These are phyloP conservation scores for Heimioporus sp. DNA, from an alignment of 768 basidiomycete species.

Conservation along the genomic window DNA sequence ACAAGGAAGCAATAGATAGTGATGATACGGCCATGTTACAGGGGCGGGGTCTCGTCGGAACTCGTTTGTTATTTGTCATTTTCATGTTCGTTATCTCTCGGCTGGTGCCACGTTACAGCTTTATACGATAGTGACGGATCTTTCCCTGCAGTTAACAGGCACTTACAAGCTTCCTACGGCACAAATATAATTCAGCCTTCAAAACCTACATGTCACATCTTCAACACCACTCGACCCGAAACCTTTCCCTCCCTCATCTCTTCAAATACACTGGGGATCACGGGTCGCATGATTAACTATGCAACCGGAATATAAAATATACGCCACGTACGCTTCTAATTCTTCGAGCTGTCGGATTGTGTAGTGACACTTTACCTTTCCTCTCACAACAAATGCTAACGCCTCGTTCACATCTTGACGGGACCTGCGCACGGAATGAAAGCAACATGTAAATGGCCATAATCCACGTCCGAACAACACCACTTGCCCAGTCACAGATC, in stretches of 20 bases:
- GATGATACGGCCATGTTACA: too few species aligned
- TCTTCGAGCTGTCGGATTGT: conserved; percentile 25
- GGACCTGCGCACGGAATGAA: conserved; percentile 22
- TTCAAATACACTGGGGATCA: conserved; percentile 13
- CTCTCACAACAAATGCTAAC: conserved; percentile 37
- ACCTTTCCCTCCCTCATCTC: conserved; percentile 17
- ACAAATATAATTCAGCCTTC: too few species aligned
- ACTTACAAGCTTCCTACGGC: too few species aligned
- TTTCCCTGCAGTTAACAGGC: too few species aligned
- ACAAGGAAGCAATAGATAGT: too few species aligned
- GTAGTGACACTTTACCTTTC: conserved; percentile 31
- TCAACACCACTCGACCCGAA: conserved; percentile 19
- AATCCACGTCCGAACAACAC: background rate
- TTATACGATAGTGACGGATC: too few species aligned
- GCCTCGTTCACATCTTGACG: conserved; percentile 48
- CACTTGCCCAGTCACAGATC: conserved; percentile 20
- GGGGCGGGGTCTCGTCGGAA: too few species aligned
- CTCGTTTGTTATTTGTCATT: too few species aligned
- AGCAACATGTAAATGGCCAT: background rate
- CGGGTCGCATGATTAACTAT: background rate
- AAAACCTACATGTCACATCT: conserved; percentile 9
- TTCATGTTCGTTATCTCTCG: too few species aligned
- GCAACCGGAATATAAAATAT: background rate
- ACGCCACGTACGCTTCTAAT: conserved; percentile 20
- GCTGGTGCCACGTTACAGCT: too few species aligned